Evolutionary conservation across 2,329 filamentous ascomycete species (phyloP).

Genomic region (Microascus cirrosus): DNA sequence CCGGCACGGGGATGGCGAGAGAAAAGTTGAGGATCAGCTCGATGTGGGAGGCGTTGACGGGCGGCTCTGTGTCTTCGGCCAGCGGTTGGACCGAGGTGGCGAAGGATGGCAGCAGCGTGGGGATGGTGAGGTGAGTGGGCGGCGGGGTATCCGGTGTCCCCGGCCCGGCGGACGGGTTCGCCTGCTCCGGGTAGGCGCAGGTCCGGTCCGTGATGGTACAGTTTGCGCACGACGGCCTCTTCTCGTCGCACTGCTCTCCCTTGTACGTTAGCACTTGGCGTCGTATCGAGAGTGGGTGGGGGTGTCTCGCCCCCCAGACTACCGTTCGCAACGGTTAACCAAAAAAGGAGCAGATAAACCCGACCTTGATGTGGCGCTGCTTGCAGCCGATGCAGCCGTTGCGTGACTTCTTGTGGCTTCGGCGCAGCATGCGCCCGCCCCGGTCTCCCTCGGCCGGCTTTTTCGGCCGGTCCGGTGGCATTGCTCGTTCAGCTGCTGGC

Average conservation of each 20-base stretch:
- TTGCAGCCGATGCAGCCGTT: constrained; percentile 19
- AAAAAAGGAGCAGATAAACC: background rate
- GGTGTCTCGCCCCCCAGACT: background rate
- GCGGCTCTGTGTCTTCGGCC: background rate
- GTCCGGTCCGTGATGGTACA: constrained; percentile 15
- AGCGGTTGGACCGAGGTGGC: background rate
- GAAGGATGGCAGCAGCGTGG: background rate
- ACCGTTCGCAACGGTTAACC: background rate
- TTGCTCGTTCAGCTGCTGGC: background rate
- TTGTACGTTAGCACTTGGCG: background rate
- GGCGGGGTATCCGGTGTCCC: background rate
- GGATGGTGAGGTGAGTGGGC: background rate
- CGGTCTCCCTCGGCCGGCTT: background rate
- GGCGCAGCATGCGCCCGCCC: constrained; percentile 8
- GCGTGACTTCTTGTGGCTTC: constrained; percentile 20
- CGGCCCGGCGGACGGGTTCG: background rate
- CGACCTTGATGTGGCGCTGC: constrained; percentile 19
- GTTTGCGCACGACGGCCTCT: constrained; percentile 14
- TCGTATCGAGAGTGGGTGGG: background rate
- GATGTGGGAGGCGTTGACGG: constrained; percentile 20
- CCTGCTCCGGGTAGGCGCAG: constrained; percentile 12
- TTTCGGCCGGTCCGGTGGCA: background rate
- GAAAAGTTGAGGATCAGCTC: constrained; percentile 21
- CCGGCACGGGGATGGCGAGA: constrained; percentile 13
- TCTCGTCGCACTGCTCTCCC: constrained; percentile 15